Conservation (phyloP, 2,329 filamentous ascomycete species). For the Purpureocillium lavendulum region DNA sequence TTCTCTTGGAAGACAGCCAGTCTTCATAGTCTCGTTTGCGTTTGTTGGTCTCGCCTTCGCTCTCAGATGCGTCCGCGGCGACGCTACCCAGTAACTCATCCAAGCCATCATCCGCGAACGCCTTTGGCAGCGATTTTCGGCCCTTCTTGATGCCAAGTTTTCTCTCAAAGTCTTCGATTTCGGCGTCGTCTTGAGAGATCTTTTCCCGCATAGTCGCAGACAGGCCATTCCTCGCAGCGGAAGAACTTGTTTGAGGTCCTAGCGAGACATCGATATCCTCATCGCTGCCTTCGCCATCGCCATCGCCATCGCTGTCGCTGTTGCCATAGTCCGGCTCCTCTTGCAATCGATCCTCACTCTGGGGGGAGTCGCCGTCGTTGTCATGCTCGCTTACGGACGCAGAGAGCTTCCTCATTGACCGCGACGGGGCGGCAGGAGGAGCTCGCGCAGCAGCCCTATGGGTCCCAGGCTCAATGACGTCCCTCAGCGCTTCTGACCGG, state of each 20-base stretch:
- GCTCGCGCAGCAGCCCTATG: background rate
- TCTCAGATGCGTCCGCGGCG: slow-evolving; percentile 33
- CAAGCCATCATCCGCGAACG: slow-evolving; percentile 75
- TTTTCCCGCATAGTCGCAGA: slow-evolving; percentile 32
- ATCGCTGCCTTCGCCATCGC: background rate
- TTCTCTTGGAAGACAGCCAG: slow-evolving; percentile 51
- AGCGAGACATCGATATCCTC: background rate
- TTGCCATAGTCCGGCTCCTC: background rate
- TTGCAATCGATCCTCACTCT: too few relatives aligned
- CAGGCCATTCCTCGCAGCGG: slow-evolving; percentile 1
- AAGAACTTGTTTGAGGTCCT: background rate
- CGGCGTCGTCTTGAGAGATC: slow-evolving; percentile 73
- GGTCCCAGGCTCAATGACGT: background rate
- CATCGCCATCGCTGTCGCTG: background rate
- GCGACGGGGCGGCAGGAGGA: background rate
- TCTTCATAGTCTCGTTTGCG: slow-evolving; percentile 48
- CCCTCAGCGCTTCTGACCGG: background rate
- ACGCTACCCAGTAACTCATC: slow-evolving; percentile 68
- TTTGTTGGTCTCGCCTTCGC: slow-evolving; percentile 53
- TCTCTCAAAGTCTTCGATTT: slow-evolving; percentile 81
- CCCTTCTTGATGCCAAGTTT: slow-evolving; percentile 74
- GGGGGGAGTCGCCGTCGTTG: too few relatives aligned
- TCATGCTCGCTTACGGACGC: slow-evolving; percentile 3
- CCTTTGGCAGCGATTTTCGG: slow-evolving; percentile 63
- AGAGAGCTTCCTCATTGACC: slow-evolving; percentile 1